These are phyloP conservation scores for Zymoseptoria tritici DNA, from an alignment of 2,329 filamentous ascomycete genomes.

Conservation along the genomic window DNA sequence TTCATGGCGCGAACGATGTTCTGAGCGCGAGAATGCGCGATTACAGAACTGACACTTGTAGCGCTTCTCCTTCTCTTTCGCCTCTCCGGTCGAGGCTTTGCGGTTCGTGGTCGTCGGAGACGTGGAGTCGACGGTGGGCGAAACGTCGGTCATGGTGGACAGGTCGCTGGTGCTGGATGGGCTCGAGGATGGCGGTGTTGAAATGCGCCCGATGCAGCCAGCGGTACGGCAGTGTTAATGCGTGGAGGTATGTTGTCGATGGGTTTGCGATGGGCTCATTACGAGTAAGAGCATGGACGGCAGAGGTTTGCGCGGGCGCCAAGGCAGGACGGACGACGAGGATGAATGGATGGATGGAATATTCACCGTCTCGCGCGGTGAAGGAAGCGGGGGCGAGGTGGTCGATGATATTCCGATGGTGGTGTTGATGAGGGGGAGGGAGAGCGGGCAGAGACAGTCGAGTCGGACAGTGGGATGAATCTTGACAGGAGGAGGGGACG, in stretches of 20 bases:
- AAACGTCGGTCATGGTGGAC: slow-evolving; percentile 56
- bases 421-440: neutral
- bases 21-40: slow-evolving; percentile 85
- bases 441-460: neutral
- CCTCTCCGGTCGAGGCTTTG: slow-evolving; percentile 20
- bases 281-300: neutral
- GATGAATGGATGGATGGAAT: neutral
- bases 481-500: neutral
- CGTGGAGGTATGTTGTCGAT: slow-evolving; percentile 9
- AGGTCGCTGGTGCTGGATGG: slow-evolving; percentile 30
- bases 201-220: slow-evolving; percentile 16
- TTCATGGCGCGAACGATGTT: slow-evolving; percentile 94
- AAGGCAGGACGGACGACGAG: neutral
- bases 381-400: neutral
- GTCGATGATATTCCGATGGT: neutral
- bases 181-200: slow-evolving; percentile 9
- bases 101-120: slow-evolving; percentile 48
- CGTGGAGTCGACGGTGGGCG: slow-evolving; percentile 49
- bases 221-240: slow-evolving; percentile 19
- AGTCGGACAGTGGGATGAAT: neutral
- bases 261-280: slow-evolving; percentile 3
- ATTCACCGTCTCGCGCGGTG: neutral
- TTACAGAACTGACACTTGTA: slow-evolving; percentile 99
- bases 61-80: slow-evolving; percentile 64
- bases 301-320: neutral